phyloP scores from a whole-genome alignment of 2,329 filamentous ascomycete genomes.

The Aspergillus niger region DNA sequence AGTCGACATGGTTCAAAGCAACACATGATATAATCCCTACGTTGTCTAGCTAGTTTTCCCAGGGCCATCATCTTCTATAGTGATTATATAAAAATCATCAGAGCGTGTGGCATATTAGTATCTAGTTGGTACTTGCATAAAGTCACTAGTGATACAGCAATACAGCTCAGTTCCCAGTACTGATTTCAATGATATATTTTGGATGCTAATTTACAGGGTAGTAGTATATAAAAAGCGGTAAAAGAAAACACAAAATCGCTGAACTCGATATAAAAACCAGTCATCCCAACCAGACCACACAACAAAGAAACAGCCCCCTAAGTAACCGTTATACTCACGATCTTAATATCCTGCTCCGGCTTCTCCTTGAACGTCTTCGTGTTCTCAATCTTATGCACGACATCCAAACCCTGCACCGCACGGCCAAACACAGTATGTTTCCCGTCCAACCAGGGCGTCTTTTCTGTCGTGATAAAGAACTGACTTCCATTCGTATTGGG shows the following conservation, averaged over 20 bases:
- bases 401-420: conserved; percentile 85
- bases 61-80: no score
- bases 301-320: conserved; percentile 14
- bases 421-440: conserved; percentile 97
- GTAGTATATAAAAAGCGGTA: neutral
- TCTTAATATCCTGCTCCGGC: conserved; percentile 96
- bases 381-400: conserved; percentile 95
- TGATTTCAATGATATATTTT: no score
- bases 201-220: neutral
- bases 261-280: neutral
- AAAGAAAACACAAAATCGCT: neutral
- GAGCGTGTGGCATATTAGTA: no score
- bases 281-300: neutral
- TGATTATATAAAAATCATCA: no score
- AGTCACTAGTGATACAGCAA: neutral
- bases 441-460: conserved; percentile 94
- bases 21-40: no score
- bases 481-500: conserved; percentile 94
- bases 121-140: no score
- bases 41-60: no score
- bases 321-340: conserved; percentile 71
- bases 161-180: neutral
- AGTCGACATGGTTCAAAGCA: no score
- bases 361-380: conserved; percentile 84
- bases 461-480: conserved; percentile 98